Percentiles rank a stretch among this genome's conserved stretches.
Conservation (phyloP, 345 rosid species). For the Crucihimalaya himalaica region DNA sequence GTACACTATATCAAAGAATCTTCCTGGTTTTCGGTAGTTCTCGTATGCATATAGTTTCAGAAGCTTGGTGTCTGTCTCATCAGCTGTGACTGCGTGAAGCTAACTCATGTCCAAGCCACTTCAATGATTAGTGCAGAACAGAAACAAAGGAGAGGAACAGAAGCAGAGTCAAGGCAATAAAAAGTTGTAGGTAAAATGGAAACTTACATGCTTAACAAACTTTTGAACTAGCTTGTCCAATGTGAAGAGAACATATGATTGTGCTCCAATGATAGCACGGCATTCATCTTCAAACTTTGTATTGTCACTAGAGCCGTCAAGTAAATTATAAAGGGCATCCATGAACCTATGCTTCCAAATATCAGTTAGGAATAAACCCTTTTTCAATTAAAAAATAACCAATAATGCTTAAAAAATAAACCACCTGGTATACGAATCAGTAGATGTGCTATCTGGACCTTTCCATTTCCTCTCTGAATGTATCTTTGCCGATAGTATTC, state of each 20-base stretch:
- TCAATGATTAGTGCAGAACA: constrained; percentile 1
- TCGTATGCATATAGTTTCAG: constrained; percentile 85
- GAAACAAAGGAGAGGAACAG: constrained; percentile 9
- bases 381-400: background rate
- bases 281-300: constrained; percentile 98
- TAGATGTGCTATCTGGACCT: constrained; percentile 64
- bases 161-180: constrained; percentile 11
- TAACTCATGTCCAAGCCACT: constrained; percentile 41
- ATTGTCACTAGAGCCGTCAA: constrained; percentile 91
- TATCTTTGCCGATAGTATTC: constrained; percentile 91
- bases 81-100: constrained; percentile 86
- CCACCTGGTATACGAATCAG: constrained; percentile 91
- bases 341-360: constrained; percentile 58
- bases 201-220: constrained; percentile 85
- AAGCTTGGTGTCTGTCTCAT: constrained; percentile 91
- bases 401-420: constrained; percentile 21
- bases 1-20: constrained; percentile 72
- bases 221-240: constrained; percentile 91
- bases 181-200: constrained; percentile 8
- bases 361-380: constrained; percentile 5
- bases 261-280: constrained; percentile 94
- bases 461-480: constrained; percentile 94
- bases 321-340: constrained; percentile 86
- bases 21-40: constrained; percentile 72
- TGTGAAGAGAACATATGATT: constrained; percentile 89